phyloP scores from a whole-genome alignment of 306 rosid species.

The Echinosophora koreensis region DNA sequence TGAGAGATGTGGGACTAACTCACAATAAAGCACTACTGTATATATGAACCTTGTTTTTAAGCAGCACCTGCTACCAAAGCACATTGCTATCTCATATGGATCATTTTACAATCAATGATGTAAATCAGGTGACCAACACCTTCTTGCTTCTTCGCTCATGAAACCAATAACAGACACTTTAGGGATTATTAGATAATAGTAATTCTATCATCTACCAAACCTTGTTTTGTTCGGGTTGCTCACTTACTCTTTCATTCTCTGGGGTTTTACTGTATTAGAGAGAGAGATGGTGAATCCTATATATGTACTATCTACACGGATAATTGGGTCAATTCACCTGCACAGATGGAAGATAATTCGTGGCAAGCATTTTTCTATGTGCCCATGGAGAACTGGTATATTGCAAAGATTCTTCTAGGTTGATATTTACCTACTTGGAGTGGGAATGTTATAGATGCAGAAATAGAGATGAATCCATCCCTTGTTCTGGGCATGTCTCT shows the following conservation, averaged over 20 bases:
- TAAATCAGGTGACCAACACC: no score
- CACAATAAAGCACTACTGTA: no score
- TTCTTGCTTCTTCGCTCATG: no score
- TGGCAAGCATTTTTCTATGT: constrained; percentile 87
- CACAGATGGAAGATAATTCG: constrained; percentile 83
- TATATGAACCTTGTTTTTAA: no score
- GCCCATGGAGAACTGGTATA: constrained; percentile 85
- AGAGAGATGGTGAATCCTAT: constrained; percentile 68
- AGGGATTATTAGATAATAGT: no score
- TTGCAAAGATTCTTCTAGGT: constrained; percentile 83
- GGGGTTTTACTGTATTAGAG: constrained; percentile 13
- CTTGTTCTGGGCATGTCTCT: constrained; percentile 87
- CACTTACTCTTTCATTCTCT: neutral
- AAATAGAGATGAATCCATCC: constrained; percentile 89
- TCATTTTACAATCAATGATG: no score
- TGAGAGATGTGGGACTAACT: no score
- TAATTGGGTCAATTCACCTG: constrained; percentile 95
- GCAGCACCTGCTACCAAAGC: no score
- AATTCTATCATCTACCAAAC: no score
- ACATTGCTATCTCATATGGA: no score
- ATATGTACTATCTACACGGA: constrained; percentile 95
- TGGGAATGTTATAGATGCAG: constrained; percentile 79
- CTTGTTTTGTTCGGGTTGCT: neutral
- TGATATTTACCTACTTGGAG: constrained; percentile 94
- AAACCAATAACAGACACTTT: no score